Percentiles rank a stretch among this genome's conserved stretches.
Conservation (phyloP, 2,329 filamentous ascomycete genomes). For the Arachnopeziza araneosa region DNA sequence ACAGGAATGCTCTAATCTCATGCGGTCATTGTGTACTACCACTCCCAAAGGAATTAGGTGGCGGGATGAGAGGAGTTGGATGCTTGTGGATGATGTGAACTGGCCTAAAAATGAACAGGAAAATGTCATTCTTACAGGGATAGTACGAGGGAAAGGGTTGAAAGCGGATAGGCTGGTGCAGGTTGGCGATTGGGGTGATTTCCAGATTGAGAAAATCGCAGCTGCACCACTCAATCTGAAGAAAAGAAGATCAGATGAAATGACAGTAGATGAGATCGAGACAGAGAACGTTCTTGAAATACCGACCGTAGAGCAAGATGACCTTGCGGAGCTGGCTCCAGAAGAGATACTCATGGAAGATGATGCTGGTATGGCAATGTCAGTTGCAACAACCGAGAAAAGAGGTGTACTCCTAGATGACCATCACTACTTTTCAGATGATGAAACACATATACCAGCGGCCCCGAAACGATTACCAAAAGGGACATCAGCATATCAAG, state of each 20-base stretch:
- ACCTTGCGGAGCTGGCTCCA: constrained; percentile 76
- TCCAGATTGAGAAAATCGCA: constrained; percentile 84
- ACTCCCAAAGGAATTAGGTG: constrained; percentile 92
- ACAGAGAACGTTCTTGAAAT: constrained; percentile 57
- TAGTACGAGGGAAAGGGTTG: constrained; percentile 77
- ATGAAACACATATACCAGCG: constrained; percentile 57
- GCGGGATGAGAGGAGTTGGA: constrained; percentile 94
- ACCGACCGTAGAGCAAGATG: constrained; percentile 76
- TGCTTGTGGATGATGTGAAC: constrained; percentile 77
- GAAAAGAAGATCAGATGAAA: constrained; percentile 59
- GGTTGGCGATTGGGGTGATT: constrained; percentile 89
- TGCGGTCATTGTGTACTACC: constrained; percentile 85
- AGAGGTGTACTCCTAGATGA: constrained; percentile 93
- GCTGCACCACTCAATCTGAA: constrained; percentile 62
- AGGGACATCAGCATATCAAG: constrained; percentile 90
- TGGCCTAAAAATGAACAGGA: constrained; percentile 59
- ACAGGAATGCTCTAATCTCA: constrained; percentile 86
- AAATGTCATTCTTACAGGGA: constrained; percentile 73
- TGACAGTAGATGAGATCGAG: constrained; percentile 58
- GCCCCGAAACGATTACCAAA: constrained; percentile 73
- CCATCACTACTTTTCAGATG: constrained; percentile 96
- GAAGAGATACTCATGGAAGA: constrained; percentile 79
- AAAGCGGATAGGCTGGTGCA: constrained; percentile 89
- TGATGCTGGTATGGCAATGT: constrained; percentile 45
- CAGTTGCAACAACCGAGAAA: constrained; percentile 46